Base-by-base conservation (phyloP, 2,329 filamentous ascomycete species). In the Endoconidiophora polonica region DNA sequence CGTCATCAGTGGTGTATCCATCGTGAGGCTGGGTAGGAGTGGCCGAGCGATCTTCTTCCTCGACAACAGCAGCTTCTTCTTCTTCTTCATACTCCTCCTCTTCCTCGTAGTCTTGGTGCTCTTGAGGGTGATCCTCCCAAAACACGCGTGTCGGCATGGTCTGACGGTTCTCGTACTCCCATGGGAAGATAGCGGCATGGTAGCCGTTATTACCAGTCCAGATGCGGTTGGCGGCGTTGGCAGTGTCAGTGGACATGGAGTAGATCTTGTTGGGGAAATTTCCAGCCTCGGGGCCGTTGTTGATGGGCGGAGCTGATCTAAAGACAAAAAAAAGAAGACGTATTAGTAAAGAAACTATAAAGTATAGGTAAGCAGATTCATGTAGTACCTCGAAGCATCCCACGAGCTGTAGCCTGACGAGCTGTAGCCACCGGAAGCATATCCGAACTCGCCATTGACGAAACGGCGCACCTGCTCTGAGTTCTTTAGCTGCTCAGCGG, bases 251-350 rank as follows among this genome's bases (percentile, higher is more conserved):
- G 4, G 83, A 94, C 81, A 95, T 95, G 51, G 76, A 73, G 64
- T 96, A 96, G 50, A 78, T 78, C 51, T 79, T 76, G 44, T 73
- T 72, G 14, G 87, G 86, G 59, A 96, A 83, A 62, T 93, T 86
- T 54, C 77, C 69, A 5, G 87, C 90, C 70, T 96, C 91, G 6
- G 88, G 88, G 60, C 47, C 51, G 22, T 43, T 29, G 47, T 53
- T 53, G 7, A 53, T 22, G 18, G 51, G 51, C n/a, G 51, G 51
- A n/a, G 46, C 51, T 33, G 47, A 49, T 24, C 49, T 54, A 43
- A 18, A 18, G 37, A 38, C 4, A 24, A 20, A 24, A 40, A 44
- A 22, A 26, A 24, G 26, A 26, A 14, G 44, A 23, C 7, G 41
- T 6, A 20, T 22, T 43, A 29, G 16, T n/a, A 40, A 43, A 38